Conservation (phyloP, 495 filamentous ascomycete genomes). For the Aspergillus nidulans region DNA sequence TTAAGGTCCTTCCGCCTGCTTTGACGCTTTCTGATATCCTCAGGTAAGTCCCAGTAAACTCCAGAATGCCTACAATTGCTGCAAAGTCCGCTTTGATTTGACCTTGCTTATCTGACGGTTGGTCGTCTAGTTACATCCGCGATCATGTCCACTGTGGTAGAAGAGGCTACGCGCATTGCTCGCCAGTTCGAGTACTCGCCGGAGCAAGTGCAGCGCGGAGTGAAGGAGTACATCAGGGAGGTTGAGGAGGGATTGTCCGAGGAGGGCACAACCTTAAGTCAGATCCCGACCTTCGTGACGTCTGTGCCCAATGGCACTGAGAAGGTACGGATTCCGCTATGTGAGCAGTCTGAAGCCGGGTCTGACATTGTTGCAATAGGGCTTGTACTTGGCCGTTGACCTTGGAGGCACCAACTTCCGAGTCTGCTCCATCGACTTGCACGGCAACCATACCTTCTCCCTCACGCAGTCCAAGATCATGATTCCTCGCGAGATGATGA, state of each 20-base stretch:
- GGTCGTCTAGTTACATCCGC: conserved; percentile 1
- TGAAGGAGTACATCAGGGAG: conserved; percentile 79
- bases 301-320: conserved; percentile 95
- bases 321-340: conserved; percentile 50
- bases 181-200: conserved; percentile 81
- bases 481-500: conserved; percentile 87
- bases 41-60: background rate
- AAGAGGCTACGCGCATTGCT: conserved; percentile 73
- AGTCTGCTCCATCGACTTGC: conserved; percentile 88
- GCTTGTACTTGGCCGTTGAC: conserved; percentile 92
- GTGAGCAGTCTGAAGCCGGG: background rate
- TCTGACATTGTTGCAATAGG: conserved; percentile 46
- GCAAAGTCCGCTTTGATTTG: background rate
- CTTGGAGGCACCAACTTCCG: conserved; percentile 97
- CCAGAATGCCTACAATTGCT: background rate
- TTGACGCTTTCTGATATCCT: background rate
- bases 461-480: conserved; percentile 88
- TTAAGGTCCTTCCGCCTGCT: background rate
- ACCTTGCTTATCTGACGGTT: background rate
- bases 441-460: conserved; percentile 88
- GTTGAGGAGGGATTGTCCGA: conserved; percentile 82
- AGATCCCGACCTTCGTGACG: conserved; percentile 97
- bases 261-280: conserved; percentile 75
- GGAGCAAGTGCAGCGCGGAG: conserved; percentile 71
- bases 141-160: conserved; percentile 52